Percentiles rank a stretch among this genome's conserved stretches.
Conservation (phyloP, 129 eudicot genomes). For the Oenanthe sinensis region DNA sequence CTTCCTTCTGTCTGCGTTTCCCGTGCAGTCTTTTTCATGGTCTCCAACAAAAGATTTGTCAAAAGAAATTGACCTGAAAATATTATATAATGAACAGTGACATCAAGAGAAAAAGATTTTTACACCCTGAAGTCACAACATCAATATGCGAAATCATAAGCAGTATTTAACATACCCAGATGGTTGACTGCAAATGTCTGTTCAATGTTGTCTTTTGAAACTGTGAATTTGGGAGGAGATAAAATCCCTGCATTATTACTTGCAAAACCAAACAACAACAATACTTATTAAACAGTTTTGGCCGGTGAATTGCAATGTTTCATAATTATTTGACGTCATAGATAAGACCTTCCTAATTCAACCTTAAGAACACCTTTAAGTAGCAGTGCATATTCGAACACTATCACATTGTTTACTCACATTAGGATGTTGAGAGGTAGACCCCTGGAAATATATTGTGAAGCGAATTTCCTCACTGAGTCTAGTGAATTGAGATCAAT, state of each 20-base stretch:
- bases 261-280: constrained; percentile 4
- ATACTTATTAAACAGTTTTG: not conserved
- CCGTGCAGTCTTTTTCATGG: constrained; percentile 36
- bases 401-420: constrained; percentile 22
- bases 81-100: not conserved
- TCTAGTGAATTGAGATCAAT: constrained; percentile 45
- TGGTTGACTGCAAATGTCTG: constrained; percentile 54
- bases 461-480: constrained; percentile 49
- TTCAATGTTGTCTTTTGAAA: constrained; percentile 47
- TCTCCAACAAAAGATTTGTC: constrained; percentile 42
- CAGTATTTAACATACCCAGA: constrained; percentile 21
- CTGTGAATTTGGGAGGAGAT: constrained; percentile 36
- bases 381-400: not conserved
- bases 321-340: not conserved
- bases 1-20: constrained; percentile 45
- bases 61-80: constrained; percentile 44
- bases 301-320: not conserved
- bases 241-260: constrained; percentile 66
- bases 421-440: constrained; percentile 47
- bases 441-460: constrained; percentile 30
- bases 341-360: not conserved
- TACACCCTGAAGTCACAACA: not conserved
- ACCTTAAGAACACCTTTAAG: not conserved
- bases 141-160: not conserved
- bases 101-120: not conserved